Evolutionary conservation across 164 flowering plant species (phyloP).

Genomic region (Hamamelis virginiana): DNA sequence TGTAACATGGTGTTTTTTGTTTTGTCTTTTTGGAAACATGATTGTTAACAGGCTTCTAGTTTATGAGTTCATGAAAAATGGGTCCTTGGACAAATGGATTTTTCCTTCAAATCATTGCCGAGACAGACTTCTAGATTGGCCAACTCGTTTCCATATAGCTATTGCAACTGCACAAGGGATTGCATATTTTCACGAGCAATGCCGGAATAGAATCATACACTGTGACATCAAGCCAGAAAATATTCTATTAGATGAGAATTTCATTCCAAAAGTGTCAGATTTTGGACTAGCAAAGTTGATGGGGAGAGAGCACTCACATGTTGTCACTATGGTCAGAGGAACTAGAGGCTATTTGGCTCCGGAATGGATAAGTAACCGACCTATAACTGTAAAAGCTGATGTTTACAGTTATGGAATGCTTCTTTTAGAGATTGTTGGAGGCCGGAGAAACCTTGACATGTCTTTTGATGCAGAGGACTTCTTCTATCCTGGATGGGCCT

Average conservation of each 20-base stretch:
- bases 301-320: constrained; percentile 92
- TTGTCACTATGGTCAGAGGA: constrained; percentile 90
- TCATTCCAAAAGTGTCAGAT: constrained; percentile 89
- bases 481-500: constrained; percentile 94
- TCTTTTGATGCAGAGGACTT: constrained; percentile 71
- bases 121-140: constrained; percentile 67
- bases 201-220: constrained; percentile 80
- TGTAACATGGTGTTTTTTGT: too few species aligned
- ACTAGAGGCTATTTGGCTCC: constrained; percentile 95
- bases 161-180: constrained; percentile 85
- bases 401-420: constrained; percentile 97
- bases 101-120: constrained; percentile 48
- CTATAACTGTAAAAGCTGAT: constrained; percentile 93
- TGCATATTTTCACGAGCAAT: constrained; percentile 94
- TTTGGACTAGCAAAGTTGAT: constrained; percentile 93
- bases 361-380: constrained; percentile 90
- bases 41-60: constrained; percentile 72
- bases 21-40: not conserved
- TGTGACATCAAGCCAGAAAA: constrained; percentile 98
- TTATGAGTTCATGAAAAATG: constrained; percentile 88
- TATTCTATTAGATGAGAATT: constrained; percentile 80
- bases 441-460: constrained; percentile 89
- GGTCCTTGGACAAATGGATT: constrained; percentile 94
- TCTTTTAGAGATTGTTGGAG: constrained; percentile 87
- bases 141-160: constrained; percentile 74